These are phyloP conservation scores for Arabidopsis thaliana DNA, from an alignment of 345 rosid genomes.

Conservation along the genomic window DNA sequence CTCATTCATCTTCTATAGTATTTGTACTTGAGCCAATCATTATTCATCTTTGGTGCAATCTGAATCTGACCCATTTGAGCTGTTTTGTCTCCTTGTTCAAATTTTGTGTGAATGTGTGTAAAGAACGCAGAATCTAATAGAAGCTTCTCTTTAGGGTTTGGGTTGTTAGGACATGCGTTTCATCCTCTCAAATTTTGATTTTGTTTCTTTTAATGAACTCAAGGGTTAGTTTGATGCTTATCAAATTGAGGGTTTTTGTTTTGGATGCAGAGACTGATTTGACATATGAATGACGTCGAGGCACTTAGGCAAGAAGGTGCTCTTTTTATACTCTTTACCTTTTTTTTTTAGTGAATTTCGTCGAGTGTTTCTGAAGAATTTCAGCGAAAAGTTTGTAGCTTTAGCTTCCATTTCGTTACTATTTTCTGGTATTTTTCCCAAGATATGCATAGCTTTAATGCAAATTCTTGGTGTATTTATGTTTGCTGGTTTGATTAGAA, in stretches of 20 bases:
- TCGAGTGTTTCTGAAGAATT: background rate
- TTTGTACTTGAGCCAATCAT: background rate
- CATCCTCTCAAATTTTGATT: background rate
- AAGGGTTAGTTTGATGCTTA: background rate
- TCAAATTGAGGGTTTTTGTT: slow-evolving; percentile 19
- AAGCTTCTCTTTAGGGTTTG: background rate
- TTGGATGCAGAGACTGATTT: slow-evolving; percentile 43
- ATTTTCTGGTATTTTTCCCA: background rate
- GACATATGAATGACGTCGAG: slow-evolving; percentile 65
- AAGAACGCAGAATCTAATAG: background rate
- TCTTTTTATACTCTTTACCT: background rate
- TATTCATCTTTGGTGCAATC: slow-evolving; percentile 1
- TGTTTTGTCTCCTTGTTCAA: background rate
- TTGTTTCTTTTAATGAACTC: too few species aligned
- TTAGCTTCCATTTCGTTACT: slow-evolving; percentile 12
- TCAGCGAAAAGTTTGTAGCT: background rate
- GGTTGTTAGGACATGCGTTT: background rate
- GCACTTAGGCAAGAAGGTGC: slow-evolving; percentile 55
- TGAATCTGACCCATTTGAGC: background rate
- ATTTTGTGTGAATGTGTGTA: background rate
- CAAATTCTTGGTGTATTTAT: background rate
- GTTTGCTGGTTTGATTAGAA: background rate
- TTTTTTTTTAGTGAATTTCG: background rate
- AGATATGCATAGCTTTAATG: background rate
- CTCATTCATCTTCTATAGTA: background rate